Evolutionary conservation across 805 yeast genomes (phyloP).

Genomic region (Lachancea quebecensis): DNA sequence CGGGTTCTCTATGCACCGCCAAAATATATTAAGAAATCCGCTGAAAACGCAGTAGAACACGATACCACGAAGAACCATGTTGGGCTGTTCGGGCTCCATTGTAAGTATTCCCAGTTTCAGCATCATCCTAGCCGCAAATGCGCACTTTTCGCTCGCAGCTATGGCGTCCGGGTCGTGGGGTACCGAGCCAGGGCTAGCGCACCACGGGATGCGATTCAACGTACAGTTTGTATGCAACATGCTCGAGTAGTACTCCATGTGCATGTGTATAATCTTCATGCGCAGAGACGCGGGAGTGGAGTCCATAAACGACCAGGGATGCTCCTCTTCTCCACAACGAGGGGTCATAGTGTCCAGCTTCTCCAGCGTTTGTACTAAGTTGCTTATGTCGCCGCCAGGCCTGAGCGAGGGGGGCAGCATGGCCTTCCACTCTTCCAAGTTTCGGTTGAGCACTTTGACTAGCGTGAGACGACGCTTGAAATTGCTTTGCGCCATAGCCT

Average conservation of each 20-base stretch:
- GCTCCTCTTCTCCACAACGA: background rate
- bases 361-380: background rate
- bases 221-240: constrained; percentile 5
- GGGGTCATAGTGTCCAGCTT: background rate
- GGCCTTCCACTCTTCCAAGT: constrained; percentile 4
- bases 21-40: constrained; percentile 5
- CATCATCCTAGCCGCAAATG: constrained; percentile 6
- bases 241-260: constrained; percentile 6
- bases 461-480: background rate
- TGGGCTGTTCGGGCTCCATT: background rate
- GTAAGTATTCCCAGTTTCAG: background rate
- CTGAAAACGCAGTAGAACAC: constrained; percentile 3
- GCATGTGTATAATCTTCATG: background rate
- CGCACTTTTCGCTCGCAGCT: background rate
- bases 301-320: background rate
- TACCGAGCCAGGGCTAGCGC: background rate
- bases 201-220: constrained; percentile 4
- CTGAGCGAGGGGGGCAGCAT: background rate
- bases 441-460: constrained; percentile 1
- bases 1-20: constrained; percentile 3
- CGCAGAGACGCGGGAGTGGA: background rate
- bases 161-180: background rate
- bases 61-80: background rate
- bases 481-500: background rate
- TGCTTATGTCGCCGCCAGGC: background rate